Evolutionary conservation across 2,329 filamentous ascomycete species (phyloP), one percentile per base, ranked within the genome.

Genomic region (Cryphonectria radicalis): DNA sequence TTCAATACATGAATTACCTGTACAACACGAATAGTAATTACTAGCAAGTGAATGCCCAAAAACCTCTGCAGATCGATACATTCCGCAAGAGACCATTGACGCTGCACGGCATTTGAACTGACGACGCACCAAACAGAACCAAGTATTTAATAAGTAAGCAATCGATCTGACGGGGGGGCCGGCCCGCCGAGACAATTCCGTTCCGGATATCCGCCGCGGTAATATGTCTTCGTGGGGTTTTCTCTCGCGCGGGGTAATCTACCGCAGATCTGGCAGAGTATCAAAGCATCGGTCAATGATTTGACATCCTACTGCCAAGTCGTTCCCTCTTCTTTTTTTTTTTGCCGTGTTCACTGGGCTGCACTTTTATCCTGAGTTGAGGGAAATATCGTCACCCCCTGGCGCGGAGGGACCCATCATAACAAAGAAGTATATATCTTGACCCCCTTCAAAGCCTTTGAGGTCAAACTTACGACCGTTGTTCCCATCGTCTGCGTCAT

Each of bases 231-330:
- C 32, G 32, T 19, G 32, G 35, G 35, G 19, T 62, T n/a, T 35
- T 35, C 22, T 22, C 32, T 35, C 32, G 59, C 59, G 59, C 32
- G 59, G 32, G 46, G 46, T 50, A 50, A 50, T 7, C 8, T 40
- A 2, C 59, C 22, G 59, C 32, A 37, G 57, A 37, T 28, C 35
- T 40, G 25, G 10, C 37, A 8, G 46, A n/a, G 11, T 22, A 40
- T 8, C n/a, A 37, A 37, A 37, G 59, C 19, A 62, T 62, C 59
- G 59, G 59, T 40, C 35, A 62, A n/a, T 62, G 32, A n/a, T 62
- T n/a, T 62, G 32, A 62, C 10, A 40, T 40, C 35, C 59, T 62
- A n/a, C 46, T 22, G 35, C 59, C 19, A 14, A 40, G 22, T 35
- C 7, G 59, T 40, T n/a, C 32, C 25, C 28, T 32, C 25, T 32